phyloP scores from a whole-genome alignment of 306 rosid genomes.

The Lathyrus sativus region DNA sequence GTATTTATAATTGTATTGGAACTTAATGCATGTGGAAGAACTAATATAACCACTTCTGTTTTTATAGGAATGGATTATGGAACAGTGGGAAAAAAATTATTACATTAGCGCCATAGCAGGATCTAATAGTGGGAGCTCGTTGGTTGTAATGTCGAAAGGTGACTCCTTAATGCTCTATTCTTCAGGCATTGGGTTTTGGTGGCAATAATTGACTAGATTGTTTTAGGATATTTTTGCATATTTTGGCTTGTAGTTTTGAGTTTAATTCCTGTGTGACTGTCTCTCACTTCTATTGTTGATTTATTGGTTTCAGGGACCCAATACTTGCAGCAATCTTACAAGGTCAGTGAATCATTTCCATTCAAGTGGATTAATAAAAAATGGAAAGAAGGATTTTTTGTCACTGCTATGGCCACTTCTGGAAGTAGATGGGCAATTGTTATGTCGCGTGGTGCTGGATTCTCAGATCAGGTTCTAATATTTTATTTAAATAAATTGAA shows the following conservation, averaged over 20 bases:
- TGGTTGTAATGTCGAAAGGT: constrained; percentile 97
- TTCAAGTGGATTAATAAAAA: constrained; percentile 95
- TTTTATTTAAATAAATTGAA: neutral
- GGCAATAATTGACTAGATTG: constrained; percentile 22
- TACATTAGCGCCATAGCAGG: constrained; percentile 90
- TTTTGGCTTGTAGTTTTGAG: neutral
- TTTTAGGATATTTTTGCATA: neutral
- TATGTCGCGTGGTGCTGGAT: constrained; percentile 92
- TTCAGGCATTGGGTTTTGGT: constrained; percentile 8
- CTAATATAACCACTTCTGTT: constrained; percentile 14
- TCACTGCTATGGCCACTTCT: constrained; percentile 90
- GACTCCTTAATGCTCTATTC: constrained; percentile 15
- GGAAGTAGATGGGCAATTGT: constrained; percentile 88
- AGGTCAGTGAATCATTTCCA: constrained; percentile 91
- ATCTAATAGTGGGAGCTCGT: constrained; percentile 69
- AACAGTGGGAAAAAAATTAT: constrained; percentile 86
- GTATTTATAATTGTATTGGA: constrained; percentile 11
- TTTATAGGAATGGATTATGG: constrained; percentile 93
- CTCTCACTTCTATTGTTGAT: constrained; percentile 12
- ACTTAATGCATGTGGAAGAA: constrained; percentile 51
- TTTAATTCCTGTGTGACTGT: neutral
- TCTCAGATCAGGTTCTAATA: constrained; percentile 64
- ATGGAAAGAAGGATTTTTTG: constrained; percentile 87
- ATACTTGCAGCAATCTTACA: constrained; percentile 87
- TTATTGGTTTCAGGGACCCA: constrained; percentile 61